Evolutionary conservation across 1,284 basidiomycete genomes (phyloP).

Genomic region (Heliocybe sulcata): DNA sequence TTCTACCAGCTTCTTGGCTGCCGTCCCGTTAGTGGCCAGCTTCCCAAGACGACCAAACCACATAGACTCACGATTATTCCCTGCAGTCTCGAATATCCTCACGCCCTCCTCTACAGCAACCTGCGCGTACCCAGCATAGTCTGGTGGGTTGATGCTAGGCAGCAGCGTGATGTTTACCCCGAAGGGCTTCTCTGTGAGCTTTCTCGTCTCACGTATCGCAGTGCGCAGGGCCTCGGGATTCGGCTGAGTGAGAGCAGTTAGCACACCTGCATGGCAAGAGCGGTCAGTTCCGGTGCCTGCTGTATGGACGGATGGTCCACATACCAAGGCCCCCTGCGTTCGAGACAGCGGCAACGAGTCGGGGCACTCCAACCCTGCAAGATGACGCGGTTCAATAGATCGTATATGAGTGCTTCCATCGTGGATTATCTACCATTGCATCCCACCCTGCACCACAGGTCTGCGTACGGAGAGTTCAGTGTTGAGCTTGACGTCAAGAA

Average conservation of each 20-base stretch:
- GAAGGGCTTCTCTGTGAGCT: conserved; percentile 69
- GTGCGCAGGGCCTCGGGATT: conserved; percentile 75
- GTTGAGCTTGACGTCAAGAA: neutral
- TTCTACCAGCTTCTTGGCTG: conserved; percentile 45
- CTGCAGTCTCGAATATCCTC: conserved; percentile 88
- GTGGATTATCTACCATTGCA: conserved; percentile 64
- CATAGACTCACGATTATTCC: conserved; percentile 70
- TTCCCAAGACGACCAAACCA: neutral
- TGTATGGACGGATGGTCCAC: conserved; percentile 11
- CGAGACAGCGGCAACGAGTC: conserved; percentile 74
- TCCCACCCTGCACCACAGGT: conserved; percentile 75
- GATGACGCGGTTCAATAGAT: conserved; percentile 1
- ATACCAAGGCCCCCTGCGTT: conserved; percentile 81
- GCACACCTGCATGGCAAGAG: conserved; percentile 41
- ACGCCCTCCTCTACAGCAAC: conserved; percentile 88
- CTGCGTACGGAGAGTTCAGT: conserved; percentile 23
- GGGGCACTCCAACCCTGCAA: conserved; percentile 69
- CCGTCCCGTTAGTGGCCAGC: neutral
- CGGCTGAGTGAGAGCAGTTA: conserved; percentile 88
- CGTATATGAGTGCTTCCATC: conserved; percentile 13
- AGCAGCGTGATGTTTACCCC: conserved; percentile 92
- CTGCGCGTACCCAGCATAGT: conserved; percentile 79
- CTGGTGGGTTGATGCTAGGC: conserved; percentile 86
- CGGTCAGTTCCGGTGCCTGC: neutral
- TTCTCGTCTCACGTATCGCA: conserved; percentile 78